A percentile compares a stretch with the other conserved stretches of the same genome.
Evolutionary conservation across 1,284 basidiomycete species (phyloP).

Genomic region (Melampsora larici-populina): DNA sequence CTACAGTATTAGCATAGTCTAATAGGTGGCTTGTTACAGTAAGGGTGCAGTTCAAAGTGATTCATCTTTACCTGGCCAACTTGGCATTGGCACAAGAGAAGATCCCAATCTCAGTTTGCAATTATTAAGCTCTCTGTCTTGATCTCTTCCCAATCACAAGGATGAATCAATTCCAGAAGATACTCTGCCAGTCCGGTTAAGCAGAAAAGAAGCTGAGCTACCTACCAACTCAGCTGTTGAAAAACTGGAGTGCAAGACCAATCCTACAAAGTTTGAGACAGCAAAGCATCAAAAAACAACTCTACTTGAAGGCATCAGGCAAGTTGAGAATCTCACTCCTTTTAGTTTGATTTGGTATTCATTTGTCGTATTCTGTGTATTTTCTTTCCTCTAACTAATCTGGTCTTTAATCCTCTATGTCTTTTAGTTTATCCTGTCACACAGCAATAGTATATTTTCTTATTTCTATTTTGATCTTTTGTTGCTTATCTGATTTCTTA

Average conservation of each 20-base stretch:
- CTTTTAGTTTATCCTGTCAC: too few relatives aligned
- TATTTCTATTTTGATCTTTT: too few relatives aligned
- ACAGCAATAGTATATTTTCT: too few relatives aligned
- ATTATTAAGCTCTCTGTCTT: not conserved
- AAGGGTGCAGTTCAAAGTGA: constrained; percentile 49
- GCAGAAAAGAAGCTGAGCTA: constrained; percentile 39
- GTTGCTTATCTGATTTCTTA: too few relatives aligned
- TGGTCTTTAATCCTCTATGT: too few relatives aligned
- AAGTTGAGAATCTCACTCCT: too few relatives aligned
- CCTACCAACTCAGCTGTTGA: constrained; percentile 57
- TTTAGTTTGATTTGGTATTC: too few relatives aligned
- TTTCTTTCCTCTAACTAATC: too few relatives aligned
- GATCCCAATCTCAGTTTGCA: constrained; percentile 48
- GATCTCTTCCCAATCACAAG: constrained; percentile 23
- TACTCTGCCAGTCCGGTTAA: constrained; percentile 45
- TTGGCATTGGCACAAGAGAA: not conserved
- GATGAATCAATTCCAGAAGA: constrained; percentile 48
- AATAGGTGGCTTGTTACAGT: too few relatives aligned
- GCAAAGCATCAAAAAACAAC: constrained; percentile 97
- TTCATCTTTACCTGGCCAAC: constrained; percentile 32
- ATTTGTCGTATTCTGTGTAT: too few relatives aligned
- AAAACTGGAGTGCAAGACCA: constrained; percentile 65
- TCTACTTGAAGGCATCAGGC: constrained; percentile 88
- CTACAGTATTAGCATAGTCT: too few relatives aligned
- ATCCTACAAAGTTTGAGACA: constrained; percentile 88